Conservation (phyloP, 805 yeast species). For the Cyberlindnera xylosilytica region DNA sequence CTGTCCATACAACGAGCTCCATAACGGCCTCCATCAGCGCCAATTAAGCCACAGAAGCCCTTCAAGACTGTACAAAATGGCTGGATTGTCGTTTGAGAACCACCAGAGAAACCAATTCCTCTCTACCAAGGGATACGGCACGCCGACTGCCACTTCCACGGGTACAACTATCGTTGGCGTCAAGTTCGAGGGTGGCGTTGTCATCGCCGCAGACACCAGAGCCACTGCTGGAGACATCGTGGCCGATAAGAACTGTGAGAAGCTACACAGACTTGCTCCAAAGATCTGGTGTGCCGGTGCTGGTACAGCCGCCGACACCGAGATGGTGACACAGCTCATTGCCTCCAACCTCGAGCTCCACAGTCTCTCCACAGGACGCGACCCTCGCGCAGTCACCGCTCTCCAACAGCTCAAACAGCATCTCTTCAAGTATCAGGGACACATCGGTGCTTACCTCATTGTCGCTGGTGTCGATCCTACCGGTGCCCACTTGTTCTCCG, state of each 20-base stretch:
- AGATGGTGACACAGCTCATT: constrained; percentile 93
- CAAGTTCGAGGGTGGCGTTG: constrained; percentile 88
- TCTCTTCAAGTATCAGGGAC: constrained; percentile 94
- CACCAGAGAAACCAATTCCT: constrained; percentile 83
- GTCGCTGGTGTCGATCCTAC: constrained; percentile 98
- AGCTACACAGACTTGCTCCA: constrained; percentile 86
- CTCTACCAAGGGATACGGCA: constrained; percentile 65
- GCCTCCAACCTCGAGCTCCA: constrained; percentile 90
- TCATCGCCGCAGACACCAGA: constrained; percentile 98
- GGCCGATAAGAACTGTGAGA: constrained; percentile 97
- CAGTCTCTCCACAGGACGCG: constrained; percentile 74
- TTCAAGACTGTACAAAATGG: constrained; percentile 37
- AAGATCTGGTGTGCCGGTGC: constrained; percentile 99
- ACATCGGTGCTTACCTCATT: constrained; percentile 93
- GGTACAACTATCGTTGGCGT: constrained; percentile 99
- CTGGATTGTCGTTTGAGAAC: constrained; percentile 91
- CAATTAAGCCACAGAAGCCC: not conserved
- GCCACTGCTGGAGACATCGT: constrained; percentile 96
- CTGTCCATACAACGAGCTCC: no score
- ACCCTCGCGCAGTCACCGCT: constrained; percentile 92
- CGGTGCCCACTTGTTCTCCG: constrained; percentile 87
- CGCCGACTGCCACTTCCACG: constrained; percentile 91
- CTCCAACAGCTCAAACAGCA: constrained; percentile 93
- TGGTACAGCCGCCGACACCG: constrained; percentile 99
- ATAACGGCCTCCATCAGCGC: not conserved